A percentile compares a stretch with the other conserved stretches of the same genome.
Conservation (phyloP, 78 protist species). For the Isochrysis galbana region DNA sequence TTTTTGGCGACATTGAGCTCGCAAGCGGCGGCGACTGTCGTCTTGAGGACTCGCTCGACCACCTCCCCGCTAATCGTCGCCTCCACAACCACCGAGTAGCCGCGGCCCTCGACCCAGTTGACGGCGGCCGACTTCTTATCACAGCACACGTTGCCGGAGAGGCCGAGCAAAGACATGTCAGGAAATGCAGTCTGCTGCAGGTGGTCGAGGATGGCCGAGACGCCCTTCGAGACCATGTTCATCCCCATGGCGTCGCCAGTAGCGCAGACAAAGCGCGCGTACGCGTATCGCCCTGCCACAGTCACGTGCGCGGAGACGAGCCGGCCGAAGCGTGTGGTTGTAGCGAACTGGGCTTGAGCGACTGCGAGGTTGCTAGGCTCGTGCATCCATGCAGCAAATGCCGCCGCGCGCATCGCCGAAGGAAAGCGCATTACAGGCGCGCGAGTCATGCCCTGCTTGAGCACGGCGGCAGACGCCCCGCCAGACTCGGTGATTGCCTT, state of each 20-base stretch:
- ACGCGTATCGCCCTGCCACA: slow-evolving; percentile 63
- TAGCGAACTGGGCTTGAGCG: slow-evolving; percentile 36
- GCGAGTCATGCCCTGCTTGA: slow-evolving; percentile 81
- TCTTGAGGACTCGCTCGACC: slow-evolving; percentile 83
- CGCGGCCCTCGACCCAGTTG: slow-evolving; percentile 85
- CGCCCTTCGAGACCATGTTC: slow-evolving; percentile 91
- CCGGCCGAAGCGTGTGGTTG: slow-evolving; percentile 74
- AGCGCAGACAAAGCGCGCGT: slow-evolving; percentile 58
- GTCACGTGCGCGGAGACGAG: slow-evolving; percentile 17
- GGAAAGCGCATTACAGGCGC: slow-evolving; percentile 71
- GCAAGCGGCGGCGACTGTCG: slow-evolving; percentile 59
- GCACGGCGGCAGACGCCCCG: slow-evolving; percentile 31
- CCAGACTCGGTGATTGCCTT: slow-evolving; percentile 60
- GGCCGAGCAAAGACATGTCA: slow-evolving; percentile 17
- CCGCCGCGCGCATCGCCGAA: slow-evolving; percentile 31
- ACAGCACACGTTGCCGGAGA: slow-evolving; percentile 84
- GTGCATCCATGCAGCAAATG: slow-evolving; percentile 55
- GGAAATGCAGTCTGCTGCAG: slow-evolving; percentile 47
- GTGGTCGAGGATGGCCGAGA: slow-evolving; percentile 39
- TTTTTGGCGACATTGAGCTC: slow-evolving; percentile 84
- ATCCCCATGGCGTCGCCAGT: slow-evolving; percentile 96
- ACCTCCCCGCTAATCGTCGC: slow-evolving; percentile 73
- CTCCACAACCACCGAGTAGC: slow-evolving; percentile 86
- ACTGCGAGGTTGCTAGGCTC: not conserved
- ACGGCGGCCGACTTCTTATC: slow-evolving; percentile 84